Conservation (phyloP, 352 stramenopile genomes). For the Elongisporangium senticosum region DNA sequence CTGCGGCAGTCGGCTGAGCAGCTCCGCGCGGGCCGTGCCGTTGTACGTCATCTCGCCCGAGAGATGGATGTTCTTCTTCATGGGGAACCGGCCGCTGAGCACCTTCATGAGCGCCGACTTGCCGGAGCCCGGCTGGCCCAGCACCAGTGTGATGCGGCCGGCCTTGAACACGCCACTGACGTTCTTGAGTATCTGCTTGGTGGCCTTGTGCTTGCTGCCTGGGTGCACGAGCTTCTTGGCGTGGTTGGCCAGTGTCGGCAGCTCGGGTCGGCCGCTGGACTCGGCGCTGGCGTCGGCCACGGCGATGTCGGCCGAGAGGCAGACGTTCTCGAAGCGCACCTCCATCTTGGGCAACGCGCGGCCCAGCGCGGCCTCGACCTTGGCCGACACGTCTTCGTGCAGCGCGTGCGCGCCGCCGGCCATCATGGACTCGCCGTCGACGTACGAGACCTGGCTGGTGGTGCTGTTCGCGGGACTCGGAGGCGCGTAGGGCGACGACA, state of each 20-base stretch:
- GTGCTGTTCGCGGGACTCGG: background rate
- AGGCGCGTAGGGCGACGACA: background rate
- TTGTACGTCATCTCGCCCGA: conserved; percentile 27
- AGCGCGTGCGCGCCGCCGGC: background rate
- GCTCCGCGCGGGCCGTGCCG: conserved; percentile 12
- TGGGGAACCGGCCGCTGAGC: conserved; percentile 20
- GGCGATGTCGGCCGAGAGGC: conserved; percentile 11
- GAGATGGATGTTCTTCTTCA: conserved; percentile 17
- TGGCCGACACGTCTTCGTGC: conserved; percentile 4
- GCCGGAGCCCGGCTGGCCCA: conserved; percentile 31
- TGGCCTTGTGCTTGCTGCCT: conserved; percentile 17
- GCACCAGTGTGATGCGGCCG: conserved; percentile 24
- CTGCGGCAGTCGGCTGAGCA: conserved; percentile 25
- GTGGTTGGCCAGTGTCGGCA: conserved; percentile 29
- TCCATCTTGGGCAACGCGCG: conserved; percentile 9
- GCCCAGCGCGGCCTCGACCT: conserved; percentile 4
- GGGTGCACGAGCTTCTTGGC: conserved; percentile 13
- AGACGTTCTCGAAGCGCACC: conserved; percentile 21
- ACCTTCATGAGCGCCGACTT: conserved; percentile 32
- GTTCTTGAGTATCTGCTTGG: conserved; percentile 31
- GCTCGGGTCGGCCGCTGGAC: conserved; percentile 16
- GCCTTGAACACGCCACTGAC: conserved; percentile 21
- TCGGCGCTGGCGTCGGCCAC: conserved; percentile 11
- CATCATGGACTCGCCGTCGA: background rate
- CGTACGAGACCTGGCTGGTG: background rate